phyloP scores from a whole-genome alignment of 305 asterid genomes.

The Ajuga reptans region DNA sequence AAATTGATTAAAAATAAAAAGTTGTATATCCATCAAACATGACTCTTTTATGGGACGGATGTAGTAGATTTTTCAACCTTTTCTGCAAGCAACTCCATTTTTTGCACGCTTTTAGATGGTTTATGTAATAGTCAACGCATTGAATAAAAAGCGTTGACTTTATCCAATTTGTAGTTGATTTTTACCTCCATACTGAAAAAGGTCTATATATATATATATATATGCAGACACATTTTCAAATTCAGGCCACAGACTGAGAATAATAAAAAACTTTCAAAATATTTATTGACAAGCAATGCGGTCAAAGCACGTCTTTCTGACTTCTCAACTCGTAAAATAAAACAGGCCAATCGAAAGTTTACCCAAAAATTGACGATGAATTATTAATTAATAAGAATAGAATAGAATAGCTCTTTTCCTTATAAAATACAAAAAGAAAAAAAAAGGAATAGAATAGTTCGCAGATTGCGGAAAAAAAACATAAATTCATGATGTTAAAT shows the following conservation, averaged over 20 bases:
- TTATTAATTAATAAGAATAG: background rate
- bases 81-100: background rate
- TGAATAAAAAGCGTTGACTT: background rate
- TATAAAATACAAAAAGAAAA: too few relatives aligned
- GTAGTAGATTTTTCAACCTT: background rate
- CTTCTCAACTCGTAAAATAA: constrained; percentile 8
- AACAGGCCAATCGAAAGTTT: background rate
- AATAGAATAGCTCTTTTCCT: background rate
- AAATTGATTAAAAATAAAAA: too few relatives aligned
- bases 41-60: too few relatives aligned
- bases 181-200: background rate
- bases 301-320: constrained; percentile 31
- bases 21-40: too few relatives aligned
- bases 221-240: background rate
- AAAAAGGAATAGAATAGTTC: too few relatives aligned
- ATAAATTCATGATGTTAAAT: too few relatives aligned
- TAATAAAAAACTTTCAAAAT: background rate
- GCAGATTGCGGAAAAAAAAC: too few relatives aligned
- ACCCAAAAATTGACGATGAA: background rate
- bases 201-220: background rate
- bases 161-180: background rate
- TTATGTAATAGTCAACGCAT: constrained; percentile 9
- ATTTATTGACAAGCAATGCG: background rate
- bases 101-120: background rate
- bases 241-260: background rate